Evolutionary conservation across 2,329 filamentous ascomycete genomes (phyloP).

Genomic region (Calonectria pseudoturangicola): DNA sequence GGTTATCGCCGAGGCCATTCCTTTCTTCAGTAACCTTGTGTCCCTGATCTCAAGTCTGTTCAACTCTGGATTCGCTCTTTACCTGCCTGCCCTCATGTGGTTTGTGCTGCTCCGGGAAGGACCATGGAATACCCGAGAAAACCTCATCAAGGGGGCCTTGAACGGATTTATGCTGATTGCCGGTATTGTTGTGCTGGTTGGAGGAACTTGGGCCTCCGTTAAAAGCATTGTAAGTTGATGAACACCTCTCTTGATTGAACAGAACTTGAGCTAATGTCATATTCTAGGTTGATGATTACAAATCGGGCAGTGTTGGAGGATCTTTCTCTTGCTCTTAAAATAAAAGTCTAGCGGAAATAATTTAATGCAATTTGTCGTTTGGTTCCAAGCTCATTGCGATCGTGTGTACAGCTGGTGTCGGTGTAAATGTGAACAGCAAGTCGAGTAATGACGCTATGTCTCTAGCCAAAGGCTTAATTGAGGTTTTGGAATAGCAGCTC

Average conservation of each 20-base stretch:
- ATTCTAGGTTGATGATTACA: constrained; percentile 37
- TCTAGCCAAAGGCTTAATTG: no score
- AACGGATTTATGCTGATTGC: constrained; percentile 41
- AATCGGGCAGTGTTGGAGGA: constrained; percentile 22
- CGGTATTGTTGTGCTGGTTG: constrained; percentile 35
- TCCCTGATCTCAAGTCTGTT: constrained; percentile 39
- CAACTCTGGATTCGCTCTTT: constrained; percentile 39
- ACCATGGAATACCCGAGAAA: constrained; percentile 35
- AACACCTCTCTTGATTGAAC: no score
- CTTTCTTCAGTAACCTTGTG: constrained; percentile 41
- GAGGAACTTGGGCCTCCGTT: constrained; percentile 39
- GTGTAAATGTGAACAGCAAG: constrained; percentile 54
- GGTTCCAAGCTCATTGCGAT: no score
- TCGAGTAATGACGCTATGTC: no score
- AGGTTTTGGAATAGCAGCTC: no score
- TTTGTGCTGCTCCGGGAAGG: constrained; percentile 39
- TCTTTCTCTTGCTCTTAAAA: constrained; percentile 35
- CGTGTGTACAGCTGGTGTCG: constrained; percentile 52
- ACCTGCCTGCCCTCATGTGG: constrained; percentile 39
- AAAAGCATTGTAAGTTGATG: constrained; percentile 38
- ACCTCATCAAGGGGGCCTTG: constrained; percentile 36
- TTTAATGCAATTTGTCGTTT: constrained; percentile 24
- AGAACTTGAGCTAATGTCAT: not conserved
- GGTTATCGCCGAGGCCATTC: constrained; percentile 41
- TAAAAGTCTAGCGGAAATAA: not conserved